Evolutionary conservation across 116 monocot species (phyloP), one percentile per base, ranked within the genome.

Genomic region (Papilionanthe hybrid): DNA sequence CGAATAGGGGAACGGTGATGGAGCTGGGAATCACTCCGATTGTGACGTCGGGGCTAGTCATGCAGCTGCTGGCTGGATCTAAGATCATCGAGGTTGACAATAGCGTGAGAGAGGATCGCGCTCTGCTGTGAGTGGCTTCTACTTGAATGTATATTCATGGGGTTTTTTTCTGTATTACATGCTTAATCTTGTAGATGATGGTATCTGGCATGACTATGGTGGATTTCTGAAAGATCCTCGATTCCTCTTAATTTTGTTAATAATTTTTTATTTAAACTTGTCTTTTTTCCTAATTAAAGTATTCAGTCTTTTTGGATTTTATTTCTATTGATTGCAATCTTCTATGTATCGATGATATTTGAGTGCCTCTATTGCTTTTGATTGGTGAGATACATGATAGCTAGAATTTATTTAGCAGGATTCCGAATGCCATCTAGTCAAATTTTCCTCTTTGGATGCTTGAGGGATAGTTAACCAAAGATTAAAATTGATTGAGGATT

Each of bases 1-100:
- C 87, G n/a, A 90, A 77, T 58, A 87, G 85, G 30, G 90, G 87
- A 75, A 90, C 87, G 43, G 87, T 87, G 22, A 89, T 89, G 89
- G 86, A 89, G 78, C 72, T 87, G 67, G 84, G 87, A 44, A 87
- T 87, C 48, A 84, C 84, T 30, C 87, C 84, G 17, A 86, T 86
- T 77, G 89, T 86, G 25, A 89, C 89, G 29, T 88, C 88, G 20
- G 85, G 88, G 9, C 45, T 88, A 45, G 85, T 88, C n/a, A 85
- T 88, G 85, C 88, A 88, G 47, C 77, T 82, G 7, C 58, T 82
- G 56, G 78, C 58, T 32, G 78, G 82, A 17, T 82, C 82, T 10
- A 82, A 82, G 45, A 82, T 82, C 28, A 78, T 82, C 72, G 82
- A 72, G 50, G 82, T 82, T 55, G 82, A 90, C 71, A 90, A 90